phyloP scores from a whole-genome alignment of 768 basidiomycete genomes.

The Leccinellum rugosiceps region DNA sequence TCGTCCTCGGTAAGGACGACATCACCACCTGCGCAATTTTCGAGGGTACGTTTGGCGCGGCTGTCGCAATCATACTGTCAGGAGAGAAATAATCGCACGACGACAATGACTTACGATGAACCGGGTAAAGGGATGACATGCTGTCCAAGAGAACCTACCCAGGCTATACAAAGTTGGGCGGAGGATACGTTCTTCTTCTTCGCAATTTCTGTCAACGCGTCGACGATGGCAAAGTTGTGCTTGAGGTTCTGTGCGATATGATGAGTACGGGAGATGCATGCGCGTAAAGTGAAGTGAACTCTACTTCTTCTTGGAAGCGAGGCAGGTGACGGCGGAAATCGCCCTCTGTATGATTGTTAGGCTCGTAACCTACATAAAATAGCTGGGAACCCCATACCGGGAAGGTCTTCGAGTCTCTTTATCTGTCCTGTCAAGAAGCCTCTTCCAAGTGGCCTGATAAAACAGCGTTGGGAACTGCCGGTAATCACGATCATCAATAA shows the following conservation, averaged over 20 bases:
- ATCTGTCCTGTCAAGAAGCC: slow-evolving; percentile 53
- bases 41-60: slow-evolving; percentile 38
- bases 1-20: slow-evolving; percentile 41
- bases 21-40: slow-evolving; percentile 44
- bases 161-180: slow-evolving; percentile 43
- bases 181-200: slow-evolving; percentile 41
- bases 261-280: neutral
- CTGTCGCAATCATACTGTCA: slow-evolving; percentile 12
- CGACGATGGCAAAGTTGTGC: slow-evolving; percentile 44
- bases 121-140: slow-evolving; percentile 53
- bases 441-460: slow-evolving; percentile 47
- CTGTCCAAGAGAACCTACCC: slow-evolving; percentile 38
- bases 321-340: slow-evolving; percentile 39
- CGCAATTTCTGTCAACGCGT: slow-evolving; percentile 39
- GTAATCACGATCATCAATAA: neutral
- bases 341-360: slow-evolving; percentile 30
- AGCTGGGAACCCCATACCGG: slow-evolving; percentile 12
- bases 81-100: neutral
- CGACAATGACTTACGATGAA: slow-evolving; percentile 31
- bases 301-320: slow-evolving; percentile 44
- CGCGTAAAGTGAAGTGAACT: neutral
- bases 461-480: neutral
- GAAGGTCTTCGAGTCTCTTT: slow-evolving; percentile 37
- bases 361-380: neutral
- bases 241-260: slow-evolving; percentile 32